These are phyloP conservation scores for Volvox reticuliferus DNA, from an alignment of 139 green algal species.

Conservation along the genomic window DNA sequence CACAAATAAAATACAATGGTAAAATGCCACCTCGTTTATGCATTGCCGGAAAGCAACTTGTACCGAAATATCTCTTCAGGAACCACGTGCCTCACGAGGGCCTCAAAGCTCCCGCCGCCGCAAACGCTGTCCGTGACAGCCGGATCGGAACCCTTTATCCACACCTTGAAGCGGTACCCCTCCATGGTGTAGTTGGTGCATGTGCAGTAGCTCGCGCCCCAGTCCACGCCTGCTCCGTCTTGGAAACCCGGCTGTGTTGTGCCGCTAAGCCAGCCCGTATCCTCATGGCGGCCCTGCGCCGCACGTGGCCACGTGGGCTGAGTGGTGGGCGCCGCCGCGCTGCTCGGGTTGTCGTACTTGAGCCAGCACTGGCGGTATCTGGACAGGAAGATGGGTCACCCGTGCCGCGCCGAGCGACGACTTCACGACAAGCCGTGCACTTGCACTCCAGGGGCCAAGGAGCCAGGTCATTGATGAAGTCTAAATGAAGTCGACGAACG, in stretches of 20 bases:
- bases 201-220: background rate
- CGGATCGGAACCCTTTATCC: background rate
- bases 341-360: background rate
- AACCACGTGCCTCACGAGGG: too few relatives aligned
- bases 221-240: background rate
- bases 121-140: too few relatives aligned
- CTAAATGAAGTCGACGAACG: too few relatives aligned
- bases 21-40: too few relatives aligned
- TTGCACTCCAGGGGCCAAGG: too few relatives aligned
- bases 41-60: too few relatives aligned
- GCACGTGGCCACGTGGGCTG: background rate
- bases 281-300: background rate
- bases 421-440: too few relatives aligned
- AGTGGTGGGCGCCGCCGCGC: background rate
- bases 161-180: background rate
- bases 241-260: background rate
- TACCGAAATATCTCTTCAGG: too few relatives aligned
- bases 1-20: too few relatives aligned
- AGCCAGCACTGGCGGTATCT: conserved; percentile 34
- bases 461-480: too few relatives aligned
- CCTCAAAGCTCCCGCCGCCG: too few relatives aligned
- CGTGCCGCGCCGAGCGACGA: too few relatives aligned
- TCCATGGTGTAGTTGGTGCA: conserved; percentile 1
- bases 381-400: background rate
- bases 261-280: conserved; percentile 15